These are phyloP conservation scores for Podospora australis DNA, from an alignment of 495 filamentous ascomycete genomes.

Conservation along the genomic window DNA sequence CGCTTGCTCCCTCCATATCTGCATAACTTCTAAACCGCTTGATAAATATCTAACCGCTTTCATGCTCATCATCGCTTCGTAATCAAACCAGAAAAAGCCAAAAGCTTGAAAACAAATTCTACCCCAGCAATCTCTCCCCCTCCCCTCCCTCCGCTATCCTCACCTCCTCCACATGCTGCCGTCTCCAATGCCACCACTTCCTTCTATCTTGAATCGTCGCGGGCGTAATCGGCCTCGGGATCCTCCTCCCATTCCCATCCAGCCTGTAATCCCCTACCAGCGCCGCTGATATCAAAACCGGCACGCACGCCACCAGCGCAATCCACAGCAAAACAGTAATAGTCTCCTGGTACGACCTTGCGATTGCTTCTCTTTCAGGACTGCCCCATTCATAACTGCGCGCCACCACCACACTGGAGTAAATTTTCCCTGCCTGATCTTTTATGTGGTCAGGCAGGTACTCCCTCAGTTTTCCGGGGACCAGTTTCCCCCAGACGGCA, in stretches of 20 bases:
- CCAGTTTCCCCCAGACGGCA: conserved; percentile 56
- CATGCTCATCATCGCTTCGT: too few species aligned
- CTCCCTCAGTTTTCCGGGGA: conserved; percentile 40
- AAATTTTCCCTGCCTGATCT: conserved; percentile 40
- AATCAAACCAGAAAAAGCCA: too few species aligned
- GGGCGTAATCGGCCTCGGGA: too few species aligned
- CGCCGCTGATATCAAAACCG: conserved; percentile 36
- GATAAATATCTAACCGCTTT: too few species aligned
- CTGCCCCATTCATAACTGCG: conserved; percentile 44
- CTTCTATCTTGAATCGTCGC: too few species aligned
- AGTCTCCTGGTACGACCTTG: conserved; percentile 45
- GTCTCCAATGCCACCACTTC: too few species aligned
- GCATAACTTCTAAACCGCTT: too few species aligned
- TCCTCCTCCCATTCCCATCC: conserved; percentile 30
- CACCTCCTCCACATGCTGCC: too few species aligned
- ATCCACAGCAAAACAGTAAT: conserved; percentile 47
- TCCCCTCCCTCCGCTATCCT: too few species aligned
- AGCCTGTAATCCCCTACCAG: conserved; percentile 44
- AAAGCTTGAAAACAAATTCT: too few species aligned
- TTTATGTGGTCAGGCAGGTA: conserved; percentile 50
- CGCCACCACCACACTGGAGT: conserved; percentile 45
- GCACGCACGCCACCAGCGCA: conserved; percentile 38
- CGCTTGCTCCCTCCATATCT: too few species aligned
- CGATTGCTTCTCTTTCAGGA: conserved; percentile 45
- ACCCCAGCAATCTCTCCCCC: too few species aligned